Percentiles rank a stretch among this genome's conserved stretches.
These are phyloP conservation scores for Teratosphaeriaceae sp. DNA, from an alignment of 2,329 filamentous ascomycete genomes.

Conservation along the genomic window DNA sequence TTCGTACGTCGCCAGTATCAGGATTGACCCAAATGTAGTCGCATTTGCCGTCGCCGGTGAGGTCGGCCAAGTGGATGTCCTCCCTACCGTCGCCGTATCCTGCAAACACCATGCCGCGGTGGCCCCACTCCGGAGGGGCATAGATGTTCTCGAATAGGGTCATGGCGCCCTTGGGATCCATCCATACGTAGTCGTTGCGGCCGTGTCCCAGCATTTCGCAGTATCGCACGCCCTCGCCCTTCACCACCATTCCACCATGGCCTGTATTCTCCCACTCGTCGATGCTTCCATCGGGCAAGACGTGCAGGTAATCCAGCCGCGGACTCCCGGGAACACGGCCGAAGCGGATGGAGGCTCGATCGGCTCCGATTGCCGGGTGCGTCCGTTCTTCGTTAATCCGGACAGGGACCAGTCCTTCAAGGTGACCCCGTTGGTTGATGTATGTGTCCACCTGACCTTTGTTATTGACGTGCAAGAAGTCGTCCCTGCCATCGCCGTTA, in stretches of 20 bases:
- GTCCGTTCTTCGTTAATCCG: no score
- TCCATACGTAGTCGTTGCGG: conserved; percentile 12
- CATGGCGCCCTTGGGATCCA: conserved; percentile 6
- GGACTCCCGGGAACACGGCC: no score
- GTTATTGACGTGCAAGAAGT: no score
- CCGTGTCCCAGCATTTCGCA: conserved; percentile 12
- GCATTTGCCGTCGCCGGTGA: conserved; percentile 9
- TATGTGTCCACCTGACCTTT: no score
- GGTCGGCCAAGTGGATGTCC: conserved; percentile 10
- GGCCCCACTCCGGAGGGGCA: neutral
- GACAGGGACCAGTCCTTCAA: no score
- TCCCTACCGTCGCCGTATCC: conserved; percentile 4
- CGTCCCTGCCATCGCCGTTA: no score
- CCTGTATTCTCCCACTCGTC: conserved; percentile 11
- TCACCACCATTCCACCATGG: conserved; percentile 7
- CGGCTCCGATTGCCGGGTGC: no score
- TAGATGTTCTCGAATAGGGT: conserved; percentile 7
- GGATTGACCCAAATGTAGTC: conserved; percentile 9
- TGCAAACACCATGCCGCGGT: neutral
- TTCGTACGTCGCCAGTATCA: neutral
- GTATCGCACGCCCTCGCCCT: conserved; percentile 10
- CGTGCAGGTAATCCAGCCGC: no score
- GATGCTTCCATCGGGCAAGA: no score
- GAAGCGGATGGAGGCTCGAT: no score
- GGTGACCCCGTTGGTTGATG: no score